Base-by-base conservation (phyloP, 768 basidiomycete genomes). In the Pleurotus ostreatus region DNA sequence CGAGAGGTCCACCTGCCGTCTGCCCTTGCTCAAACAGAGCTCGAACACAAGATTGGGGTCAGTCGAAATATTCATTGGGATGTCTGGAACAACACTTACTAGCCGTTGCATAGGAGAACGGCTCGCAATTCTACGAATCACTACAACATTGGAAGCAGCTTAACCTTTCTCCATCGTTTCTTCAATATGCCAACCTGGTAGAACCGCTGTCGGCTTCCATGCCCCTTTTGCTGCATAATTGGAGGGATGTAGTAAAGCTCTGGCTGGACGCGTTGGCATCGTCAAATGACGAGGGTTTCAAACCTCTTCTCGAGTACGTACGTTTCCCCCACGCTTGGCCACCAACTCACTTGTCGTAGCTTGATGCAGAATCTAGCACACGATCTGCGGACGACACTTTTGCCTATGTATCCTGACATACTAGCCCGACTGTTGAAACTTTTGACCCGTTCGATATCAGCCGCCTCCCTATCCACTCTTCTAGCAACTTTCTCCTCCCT, bases 221-320 rank as follows among this genome's bases (percentile, higher is more conserved):
- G 80, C 86, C 92, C 1, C 72, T 92, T 25, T 78, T 95, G 12
- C 74, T 95, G 6, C 89, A 91, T 62, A 86, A 93, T 68, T 89
- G 88, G 84, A 72, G 75, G 60, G 82, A 88, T 12, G 77, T 95
- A 2, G 72, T 86, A 18, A 73, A 78, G 2, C 61, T 85, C 3
- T 94, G 92, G 92, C 65, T 80, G 16, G 72, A 67, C 8, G 81
- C 84, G 0, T 65, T 89, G 26, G 77, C 79, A 45, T 62, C 61
- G 12, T 77, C 86, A 4, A 85, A 92, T 59, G 85, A 90, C 59
- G 89, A 93, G 67, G 88, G 85, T 0, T 62, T 91, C 54, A 78
- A 76, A 54, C 81, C 86, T 16, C 71, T 94, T n/a, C 78, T 93
- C 8, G 89, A 92, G 92, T 93, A 64, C 60, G 87, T 69, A n/a